Conservation (phyloP, 495 filamentous ascomycete species). For the Aspergillus homomorphus region DNA sequence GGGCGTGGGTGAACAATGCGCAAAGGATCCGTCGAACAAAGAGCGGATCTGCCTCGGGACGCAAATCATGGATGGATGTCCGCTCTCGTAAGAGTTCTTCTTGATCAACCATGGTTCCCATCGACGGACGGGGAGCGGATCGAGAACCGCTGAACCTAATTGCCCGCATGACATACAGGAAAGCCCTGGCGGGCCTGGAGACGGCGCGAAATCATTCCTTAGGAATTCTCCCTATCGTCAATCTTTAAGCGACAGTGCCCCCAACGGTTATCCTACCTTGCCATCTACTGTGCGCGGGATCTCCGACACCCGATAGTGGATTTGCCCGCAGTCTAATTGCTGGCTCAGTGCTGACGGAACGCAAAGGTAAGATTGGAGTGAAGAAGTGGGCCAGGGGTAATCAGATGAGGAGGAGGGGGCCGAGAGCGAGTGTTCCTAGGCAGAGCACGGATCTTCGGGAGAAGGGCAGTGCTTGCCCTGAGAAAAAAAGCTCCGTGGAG, state of each 20-base stretch:
- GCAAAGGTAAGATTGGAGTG: constrained; percentile 8
- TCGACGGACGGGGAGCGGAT: constrained; percentile 35
- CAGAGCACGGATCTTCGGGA: not conserved
- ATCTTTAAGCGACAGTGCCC: constrained; percentile 16
- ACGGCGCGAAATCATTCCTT: constrained; percentile 19
- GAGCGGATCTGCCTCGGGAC: constrained; percentile 16
- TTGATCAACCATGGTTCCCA: constrained; percentile 15
- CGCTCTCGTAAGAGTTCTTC: constrained; percentile 6
- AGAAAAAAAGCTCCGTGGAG: not conserved
- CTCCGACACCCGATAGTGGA: not conserved
- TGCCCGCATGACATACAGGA: constrained; percentile 34
- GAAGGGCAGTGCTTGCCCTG: not conserved
- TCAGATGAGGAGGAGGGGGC: constrained; percentile 1
- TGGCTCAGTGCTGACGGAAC: constrained; percentile 10
- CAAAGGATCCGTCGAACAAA: not conserved
- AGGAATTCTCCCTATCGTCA: constrained; percentile 10
- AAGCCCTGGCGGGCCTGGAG: constrained; percentile 17
- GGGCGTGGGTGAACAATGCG: constrained; percentile 11
- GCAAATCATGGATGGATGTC: constrained; percentile 7
- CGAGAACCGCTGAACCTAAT: constrained; percentile 43
- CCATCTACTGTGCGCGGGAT: not conserved
- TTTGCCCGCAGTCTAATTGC: not conserved
- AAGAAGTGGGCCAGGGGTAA: constrained; percentile 8
- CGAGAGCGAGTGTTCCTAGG: not conserved
- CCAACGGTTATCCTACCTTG: constrained; percentile 1